phyloP scores from a whole-genome alignment of 306 rosid species.

The Psophocarpus tetragonolobus region DNA sequence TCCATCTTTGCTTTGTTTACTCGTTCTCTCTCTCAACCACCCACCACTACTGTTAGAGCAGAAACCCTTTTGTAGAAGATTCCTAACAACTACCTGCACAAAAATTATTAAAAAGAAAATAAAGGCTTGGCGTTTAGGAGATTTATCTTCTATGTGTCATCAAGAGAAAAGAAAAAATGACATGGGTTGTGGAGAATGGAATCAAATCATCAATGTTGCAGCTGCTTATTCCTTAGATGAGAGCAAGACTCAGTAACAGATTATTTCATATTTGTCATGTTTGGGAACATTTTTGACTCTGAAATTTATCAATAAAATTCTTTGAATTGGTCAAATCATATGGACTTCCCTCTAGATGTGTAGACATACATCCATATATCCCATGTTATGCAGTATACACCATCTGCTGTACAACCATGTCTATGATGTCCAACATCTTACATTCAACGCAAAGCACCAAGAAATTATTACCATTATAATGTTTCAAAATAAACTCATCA shows the following conservation, averaged over 20 bases:
- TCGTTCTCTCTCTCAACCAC: not conserved
- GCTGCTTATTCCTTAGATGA: not conserved
- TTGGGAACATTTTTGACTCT: not conserved
- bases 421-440: conserved; percentile 7
- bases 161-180: not conserved
- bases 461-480: not conserved
- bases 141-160: not conserved
- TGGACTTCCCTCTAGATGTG: not conserved
- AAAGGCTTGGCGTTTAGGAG: not conserved
- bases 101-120: not conserved
- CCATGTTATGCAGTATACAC: conserved; percentile 12
- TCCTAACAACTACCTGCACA: no score
- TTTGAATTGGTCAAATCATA: not conserved
- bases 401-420: not conserved
- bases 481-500: conserved; percentile 3
- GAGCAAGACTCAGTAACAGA: not conserved
- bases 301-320: not conserved
- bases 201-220: not conserved
- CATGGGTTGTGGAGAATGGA: not conserved
- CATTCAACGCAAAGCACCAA: not conserved
- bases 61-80: no score
- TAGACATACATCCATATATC: not conserved
- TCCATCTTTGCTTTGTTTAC: conserved; percentile 35
- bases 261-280: not conserved
- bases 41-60: no score